Evolutionary conservation across 2,329 filamentous ascomycete genomes (phyloP), one percentile per base, ranked within the genome.

Genomic region (Neoarthrinium moseri): DNA sequence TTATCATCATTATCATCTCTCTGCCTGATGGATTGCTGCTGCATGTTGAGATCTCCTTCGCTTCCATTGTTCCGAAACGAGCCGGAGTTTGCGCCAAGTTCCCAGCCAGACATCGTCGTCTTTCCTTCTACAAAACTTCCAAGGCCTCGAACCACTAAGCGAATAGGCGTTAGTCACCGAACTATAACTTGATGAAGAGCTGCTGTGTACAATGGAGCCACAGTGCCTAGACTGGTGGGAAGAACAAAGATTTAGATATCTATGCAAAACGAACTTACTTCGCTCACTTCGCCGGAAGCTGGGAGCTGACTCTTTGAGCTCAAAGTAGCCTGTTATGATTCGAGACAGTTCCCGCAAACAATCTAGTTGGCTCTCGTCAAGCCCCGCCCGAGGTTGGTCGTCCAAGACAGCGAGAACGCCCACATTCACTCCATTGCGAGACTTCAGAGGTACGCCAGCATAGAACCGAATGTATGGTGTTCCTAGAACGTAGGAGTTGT

Each of bases 41-140:
- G 38, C 17, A 43, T 32, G 35, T 55, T 53, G 11, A 56, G 45
- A 1, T 29, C 21, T 0, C 54, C 53, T 38, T 60, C 55, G 13
- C 22, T 43, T 18, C 42, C 46, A 10, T 41, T 39, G 24, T 53
- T 44, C 17, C 30, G 30, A 21, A 54, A 52, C 2, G 47, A 48
- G 4, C 30, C 38, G 8, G 29, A 26, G 35, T 52, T 47, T 3
- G 37, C 29, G 12, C 42, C 45, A 6, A 47, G 30, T 6, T 43
- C 38, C 47, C 52, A 52, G 22, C 42, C 50, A 3, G 54, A 55
- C 36, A 59, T 45, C 23, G 51, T 51, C 13, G 49, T 34, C 7
- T 48, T 45, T 10, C 50, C 54, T 38, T 58, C 55, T 6, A 56
- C 47, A 27, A 58, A 57, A 36, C 48, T 51, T 4, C 56, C 55